Evolutionary conservation across 371 early-diverging fungal genomes (phyloP), one percentile per base, ranked within the genome.

Genomic region (Mucor racemosus): DNA sequence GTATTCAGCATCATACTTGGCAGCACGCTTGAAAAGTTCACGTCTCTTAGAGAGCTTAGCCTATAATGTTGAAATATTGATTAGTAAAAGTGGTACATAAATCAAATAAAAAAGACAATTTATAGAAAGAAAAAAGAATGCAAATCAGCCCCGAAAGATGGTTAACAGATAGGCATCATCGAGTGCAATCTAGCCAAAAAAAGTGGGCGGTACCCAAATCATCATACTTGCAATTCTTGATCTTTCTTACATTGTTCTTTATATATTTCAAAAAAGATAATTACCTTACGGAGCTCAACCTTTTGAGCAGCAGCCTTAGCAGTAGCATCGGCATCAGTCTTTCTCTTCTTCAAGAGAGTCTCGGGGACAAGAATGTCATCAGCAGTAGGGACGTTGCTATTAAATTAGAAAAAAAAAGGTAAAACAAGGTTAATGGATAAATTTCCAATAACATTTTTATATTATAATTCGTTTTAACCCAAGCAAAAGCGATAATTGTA

Each of bases 11-110:
- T 92, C 90, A 86, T 98, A 91, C 90, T 94, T 88, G 86, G 95
- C 95, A 70, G 99, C 98, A 72, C 98, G 96, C 90, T 96, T 95
- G 94, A 96, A 96, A 88, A 97, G 91, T 69, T 94, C 95, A 79
- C 91, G 88, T 80, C 97, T 93, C 87, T 94, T 93, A 65, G 82
- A 76, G 69, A 87, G 82, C 83, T 84, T 87, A 65, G 89, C 91
- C 96, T 97, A 65, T 62, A 53, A 39, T 31, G 63, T 26, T 40
- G 8, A 26, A 64, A 19, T 21, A 42, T 60, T 48, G 10, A 33
- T 48, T 33, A 40, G 19, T 34, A 50, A 39, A 21, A 14, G n/a
- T 21, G 34, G 15, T 26, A 11, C 11, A 60, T 46, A 14, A 55
- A n/a, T n/a, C n/a, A 54, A 11, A 19, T 21, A 26, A 11, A 19